These are phyloP conservation scores for Apocynum venetum DNA, from an alignment of 257 asterid genomes.

Conservation along the genomic window DNA sequence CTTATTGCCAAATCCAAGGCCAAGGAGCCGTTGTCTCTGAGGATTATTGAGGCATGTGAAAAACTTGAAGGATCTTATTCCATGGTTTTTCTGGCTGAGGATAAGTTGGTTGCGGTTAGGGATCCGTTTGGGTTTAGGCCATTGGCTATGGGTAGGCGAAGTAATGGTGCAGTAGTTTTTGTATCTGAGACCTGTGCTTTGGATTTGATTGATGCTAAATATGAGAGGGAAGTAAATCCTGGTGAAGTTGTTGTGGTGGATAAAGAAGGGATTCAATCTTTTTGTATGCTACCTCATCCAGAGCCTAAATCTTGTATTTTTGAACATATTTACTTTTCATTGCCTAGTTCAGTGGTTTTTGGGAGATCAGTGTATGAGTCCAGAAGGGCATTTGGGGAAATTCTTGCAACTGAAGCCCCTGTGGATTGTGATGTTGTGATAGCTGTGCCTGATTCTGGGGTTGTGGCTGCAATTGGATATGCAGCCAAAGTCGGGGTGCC, in stretches of 20 bases:
- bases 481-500: conserved; percentile 89
- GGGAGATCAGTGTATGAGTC: conserved; percentile 83
- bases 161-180: conserved; percentile 43
- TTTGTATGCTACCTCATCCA: conserved; percentile 61
- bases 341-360: conserved; percentile 71
- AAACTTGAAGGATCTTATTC: conserved; percentile 85
- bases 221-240: conserved; percentile 50
- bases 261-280: conserved; percentile 40
- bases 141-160: conserved; percentile 49
- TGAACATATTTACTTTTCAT: conserved; percentile 80
- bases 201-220: conserved; percentile 67
- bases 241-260: conserved; percentile 49
- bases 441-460: conserved; percentile 94
- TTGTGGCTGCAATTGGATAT: conserved; percentile 87
- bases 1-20: conserved; percentile 81
- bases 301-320: conserved; percentile 73
- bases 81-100: conserved; percentile 50
- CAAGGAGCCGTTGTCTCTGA: conserved; percentile 54
- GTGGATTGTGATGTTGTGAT: conserved; percentile 94
- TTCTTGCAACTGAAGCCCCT: conserved; percentile 65
- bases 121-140: conserved; percentile 50
- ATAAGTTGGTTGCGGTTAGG: conserved; percentile 46
- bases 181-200: conserved; percentile 50
- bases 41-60: conserved; percentile 93
- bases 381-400: conserved; percentile 62